A percentile compares a stretch with the other conserved stretches of the same genome.
phyloP scores from a whole-genome alignment of 2,329 filamentous ascomycete species.

The Venturia pyrina region DNA sequence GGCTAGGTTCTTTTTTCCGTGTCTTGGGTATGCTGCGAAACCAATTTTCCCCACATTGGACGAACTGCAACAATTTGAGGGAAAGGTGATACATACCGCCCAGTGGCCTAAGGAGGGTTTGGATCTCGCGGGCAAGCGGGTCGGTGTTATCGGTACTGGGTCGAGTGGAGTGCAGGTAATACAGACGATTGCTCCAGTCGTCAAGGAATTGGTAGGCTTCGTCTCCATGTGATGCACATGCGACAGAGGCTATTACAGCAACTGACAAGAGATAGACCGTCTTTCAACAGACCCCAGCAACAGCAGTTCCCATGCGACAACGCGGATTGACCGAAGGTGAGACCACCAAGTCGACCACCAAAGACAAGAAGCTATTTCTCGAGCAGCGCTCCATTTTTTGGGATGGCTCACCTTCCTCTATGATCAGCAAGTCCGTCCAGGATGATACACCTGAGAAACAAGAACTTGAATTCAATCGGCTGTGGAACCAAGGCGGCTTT shows the following conservation, averaged over 20 bases:
- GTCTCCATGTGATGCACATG: not conserved
- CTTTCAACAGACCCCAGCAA: constrained; percentile 58
- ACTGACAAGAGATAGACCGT: constrained; percentile 29
- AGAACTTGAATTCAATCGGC: constrained; percentile 26
- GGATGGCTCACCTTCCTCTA: not conserved
- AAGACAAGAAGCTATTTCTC: not conserved
- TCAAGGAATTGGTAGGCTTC: not conserved
- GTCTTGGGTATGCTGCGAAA: constrained; percentile 8
- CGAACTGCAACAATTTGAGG: constrained; percentile 27
- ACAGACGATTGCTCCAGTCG: constrained; percentile 13
- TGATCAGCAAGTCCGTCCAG: not conserved
- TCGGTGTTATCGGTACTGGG: constrained; percentile 34
- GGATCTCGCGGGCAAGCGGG: constrained; percentile 27
- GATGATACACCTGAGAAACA: constrained; percentile 29
- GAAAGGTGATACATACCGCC: constrained; percentile 32
- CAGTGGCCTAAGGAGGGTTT: constrained; percentile 32
- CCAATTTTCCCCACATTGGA: constrained; percentile 33
- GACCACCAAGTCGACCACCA: not conserved
- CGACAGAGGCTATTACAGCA: not conserved
- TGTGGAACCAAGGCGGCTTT: constrained; percentile 29
- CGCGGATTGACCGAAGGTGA: constrained; percentile 38
- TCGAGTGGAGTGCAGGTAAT: constrained; percentile 31
- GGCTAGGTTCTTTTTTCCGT: constrained; percentile 31
- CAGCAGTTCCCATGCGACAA: constrained; percentile 52
- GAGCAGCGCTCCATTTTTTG: not conserved